These are phyloP conservation scores for Scleroderma bovista DNA, from an alignment of 768 basidiomycete genomes.

Conservation along the genomic window DNA sequence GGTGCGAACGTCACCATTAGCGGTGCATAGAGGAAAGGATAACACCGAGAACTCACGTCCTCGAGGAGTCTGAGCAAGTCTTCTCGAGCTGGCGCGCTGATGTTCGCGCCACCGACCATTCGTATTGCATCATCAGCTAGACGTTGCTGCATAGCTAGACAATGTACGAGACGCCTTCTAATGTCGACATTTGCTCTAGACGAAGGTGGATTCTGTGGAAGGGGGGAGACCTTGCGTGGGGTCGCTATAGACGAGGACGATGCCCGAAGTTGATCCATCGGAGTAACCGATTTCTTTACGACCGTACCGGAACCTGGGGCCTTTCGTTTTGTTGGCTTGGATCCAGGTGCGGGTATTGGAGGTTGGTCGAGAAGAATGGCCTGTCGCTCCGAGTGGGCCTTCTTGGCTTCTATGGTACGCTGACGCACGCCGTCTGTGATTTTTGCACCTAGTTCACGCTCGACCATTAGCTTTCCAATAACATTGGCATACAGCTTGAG, in stretches of 20 bases:
- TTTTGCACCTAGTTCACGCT: constrained; percentile 49
- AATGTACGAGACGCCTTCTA: constrained; percentile 42
- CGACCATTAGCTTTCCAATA: constrained; percentile 65
- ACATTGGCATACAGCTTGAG: constrained; percentile 73
- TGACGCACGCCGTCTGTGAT: constrained; percentile 41
- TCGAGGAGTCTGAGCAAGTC: constrained; percentile 46
- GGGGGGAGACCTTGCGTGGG: constrained; percentile 27
- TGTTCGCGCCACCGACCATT: constrained; percentile 41
- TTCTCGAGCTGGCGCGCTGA: constrained; percentile 30
- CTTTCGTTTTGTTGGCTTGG: constrained; percentile 43
- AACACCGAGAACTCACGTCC: constrained; percentile 33
- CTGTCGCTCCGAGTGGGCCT: constrained; percentile 45
- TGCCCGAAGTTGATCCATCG: constrained; percentile 24
- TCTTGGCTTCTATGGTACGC: constrained; percentile 42
- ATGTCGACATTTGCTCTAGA: constrained; percentile 17
- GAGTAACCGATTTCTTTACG: constrained; percentile 12
- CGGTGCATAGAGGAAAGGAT: too few species aligned
- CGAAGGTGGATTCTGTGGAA: constrained; percentile 16
- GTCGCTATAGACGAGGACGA: constrained; percentile 23
- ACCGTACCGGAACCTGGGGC: constrained; percentile 23
- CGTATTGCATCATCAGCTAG: constrained; percentile 33
- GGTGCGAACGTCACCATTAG: not conserved
- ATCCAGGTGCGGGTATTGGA: constrained; percentile 19
- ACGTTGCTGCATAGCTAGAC: constrained; percentile 46
- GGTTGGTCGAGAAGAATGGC: constrained; percentile 38